Base-by-base conservation (phyloP, 345 rosid species). In the Hibiscus tridactylites region DNA sequence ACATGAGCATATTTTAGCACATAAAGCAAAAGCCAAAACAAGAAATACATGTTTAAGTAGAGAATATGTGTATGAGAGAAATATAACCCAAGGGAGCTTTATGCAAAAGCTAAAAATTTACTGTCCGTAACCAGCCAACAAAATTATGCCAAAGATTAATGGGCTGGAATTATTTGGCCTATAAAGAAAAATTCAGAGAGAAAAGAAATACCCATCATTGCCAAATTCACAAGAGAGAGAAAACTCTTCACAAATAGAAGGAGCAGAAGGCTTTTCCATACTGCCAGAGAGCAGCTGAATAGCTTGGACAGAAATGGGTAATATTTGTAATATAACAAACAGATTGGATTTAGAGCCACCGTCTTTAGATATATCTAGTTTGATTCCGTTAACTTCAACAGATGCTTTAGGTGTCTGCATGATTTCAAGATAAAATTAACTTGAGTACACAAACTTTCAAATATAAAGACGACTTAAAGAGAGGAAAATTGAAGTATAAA, bases 201-300 rank as follows among this genome's bases (percentile, higher is more conserved):
- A 56, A 77, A 65, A 70, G 70, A 47, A 16, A 39, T 88, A 95
- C 99, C 98, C 87, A 66, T 89, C 82, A 86, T 87, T 91, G 72
- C 89, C 93, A 75, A 92, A 95, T 83, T 95, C 94, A 66, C 91
- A 86, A 54, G 90, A 85, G 50, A 95, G 83, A 71, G 87, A 85
- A 77, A 95, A 69, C 63, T 92, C 94, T 75, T 95, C 92, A 68
- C 98, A 95, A 84, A 59, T 73, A 71, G 89, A 86, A 76, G 88
- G 82, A 79, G 93, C 89, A 80, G 88, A 79, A 53, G 92, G 81
- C 76, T 79, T 88, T 75, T 92, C 97, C 67, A 73, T 65, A 63
- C 75, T 42, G 74, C 78, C 78, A 76, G 77, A 77, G 49, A 88
- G 70, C 16, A 77, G 53, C 77, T 85, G 92, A 65, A 74, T 73